Percentiles rank a stretch among this genome's conserved stretches.
Conservation (phyloP, 169 alveolate species). For the Cyclospora cayetanensis region DNA sequence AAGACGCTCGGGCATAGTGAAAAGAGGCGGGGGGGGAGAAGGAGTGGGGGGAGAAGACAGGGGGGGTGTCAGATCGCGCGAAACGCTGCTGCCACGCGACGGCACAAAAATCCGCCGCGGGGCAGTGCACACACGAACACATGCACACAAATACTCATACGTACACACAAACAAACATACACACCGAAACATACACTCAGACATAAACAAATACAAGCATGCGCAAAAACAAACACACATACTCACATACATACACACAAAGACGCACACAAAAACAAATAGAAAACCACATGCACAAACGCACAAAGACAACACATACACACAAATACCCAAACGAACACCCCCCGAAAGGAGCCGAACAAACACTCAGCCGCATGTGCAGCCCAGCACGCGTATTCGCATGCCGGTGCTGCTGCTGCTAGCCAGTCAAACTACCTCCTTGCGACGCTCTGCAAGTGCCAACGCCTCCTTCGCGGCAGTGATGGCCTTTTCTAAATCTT, state of each 20-base stretch:
- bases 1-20: not conserved
- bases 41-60: not conserved
- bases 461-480: slow-evolving; percentile 67
- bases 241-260: not conserved
- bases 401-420: not conserved
- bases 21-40: not conserved
- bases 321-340: not conserved
- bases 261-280: not conserved
- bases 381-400: too few relatives aligned
- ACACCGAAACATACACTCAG: not conserved
- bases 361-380: too few relatives aligned
- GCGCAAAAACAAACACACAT: not conserved
- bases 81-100: too few relatives aligned
- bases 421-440: slow-evolving; percentile 19
- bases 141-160: not conserved
- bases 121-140: not conserved
- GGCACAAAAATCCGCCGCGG: not conserved
- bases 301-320: not conserved
- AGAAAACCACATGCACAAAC: not conserved
- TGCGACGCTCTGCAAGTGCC: slow-evolving; percentile 64
- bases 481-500: slow-evolving; percentile 34
- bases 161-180: not conserved
- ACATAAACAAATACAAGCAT: not conserved
- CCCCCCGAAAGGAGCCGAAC: not conserved
- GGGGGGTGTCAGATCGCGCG: too few relatives aligned